Base-by-base conservation (phyloP, 1,139 yeast species). In the Saccharomyces pastorianus region DNA sequence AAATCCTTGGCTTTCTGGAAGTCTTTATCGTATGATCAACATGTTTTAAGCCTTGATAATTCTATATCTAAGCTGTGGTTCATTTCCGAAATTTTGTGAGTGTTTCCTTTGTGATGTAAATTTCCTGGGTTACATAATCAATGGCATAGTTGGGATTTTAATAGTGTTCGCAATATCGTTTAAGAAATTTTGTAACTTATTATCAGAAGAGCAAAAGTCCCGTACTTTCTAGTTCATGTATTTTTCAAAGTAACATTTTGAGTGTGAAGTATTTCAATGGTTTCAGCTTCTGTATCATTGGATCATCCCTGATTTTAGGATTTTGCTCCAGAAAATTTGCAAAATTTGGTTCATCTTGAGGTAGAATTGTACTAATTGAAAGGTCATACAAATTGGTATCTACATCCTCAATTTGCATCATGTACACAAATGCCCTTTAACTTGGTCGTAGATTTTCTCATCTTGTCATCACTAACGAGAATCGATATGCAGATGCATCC, bases 101-200 rank as follows among this genome's bases (percentile, higher is more conserved):
- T 0, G 96, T 85, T 47, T 78, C 80, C 42, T 76, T 70, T 2
- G 91, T 84, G 26, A 81, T 74, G 20, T 74, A 76, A 56, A 88
- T 72, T 64, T 89, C 96, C 41, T 79, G 76, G 53, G 77, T 76
- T 27, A 96, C 76, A 41, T 79, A 75, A 14, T 79, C 69, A 57
- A 96, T 78, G 58, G 87, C 86, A 53, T 82, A 80, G 59, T 84
- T 84, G 64, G 90, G 90, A 44, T 88, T 82, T 84, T 83, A 61
- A 93, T 89, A 61, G 95, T 97, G 53, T 79, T 73, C 0, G 96
- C 96, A 58, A 93, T 85, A 58, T 87, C 89, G 65, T 90, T 90
- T 56, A 93, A 72, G 27, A 93, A 69, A 25, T 80, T 84, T 67
- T 93, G 99, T 68, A 85, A 89, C 41, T 59, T 58, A 32, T 87